Conservation (phyloP, 352 stramenopile species). For the Pythium periplocum region DNA sequence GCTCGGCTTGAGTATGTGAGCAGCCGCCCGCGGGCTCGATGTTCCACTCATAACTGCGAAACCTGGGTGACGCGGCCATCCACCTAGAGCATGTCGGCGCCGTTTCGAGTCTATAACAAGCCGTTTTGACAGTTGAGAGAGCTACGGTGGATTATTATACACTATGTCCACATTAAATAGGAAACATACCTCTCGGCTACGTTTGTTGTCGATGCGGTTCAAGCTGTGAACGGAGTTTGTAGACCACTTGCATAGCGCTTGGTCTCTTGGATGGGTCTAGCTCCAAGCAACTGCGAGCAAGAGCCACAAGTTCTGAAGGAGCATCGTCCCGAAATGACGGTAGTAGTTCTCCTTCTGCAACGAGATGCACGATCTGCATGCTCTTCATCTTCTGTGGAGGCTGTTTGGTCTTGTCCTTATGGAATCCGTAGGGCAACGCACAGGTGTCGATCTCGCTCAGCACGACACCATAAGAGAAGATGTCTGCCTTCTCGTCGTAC, state of each 20-base stretch:
- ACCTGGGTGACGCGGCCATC: too few species aligned
- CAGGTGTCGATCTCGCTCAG: conserved; percentile 76
- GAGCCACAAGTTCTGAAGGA: conserved; percentile 36
- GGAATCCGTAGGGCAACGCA: conserved; percentile 65
- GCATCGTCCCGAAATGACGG: conserved; percentile 69
- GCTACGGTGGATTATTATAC: too few species aligned
- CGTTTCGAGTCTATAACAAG: too few species aligned
- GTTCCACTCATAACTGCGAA: too few species aligned
- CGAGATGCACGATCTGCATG: conserved; percentile 81
- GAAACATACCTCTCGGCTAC: too few species aligned
- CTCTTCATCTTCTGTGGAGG: conserved; percentile 55
- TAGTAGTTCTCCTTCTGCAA: conserved; percentile 69
- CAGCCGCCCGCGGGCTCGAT: too few species aligned
- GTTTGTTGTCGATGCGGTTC: conserved; percentile 13
- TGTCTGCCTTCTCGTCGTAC: conserved; percentile 75
- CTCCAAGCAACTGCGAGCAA: conserved; percentile 57
- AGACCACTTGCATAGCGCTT: conserved; percentile 65
- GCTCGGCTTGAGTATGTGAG: too few species aligned
- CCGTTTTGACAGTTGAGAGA: too few species aligned
- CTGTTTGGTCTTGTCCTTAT: conserved; percentile 22
- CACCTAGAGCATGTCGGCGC: too few species aligned
- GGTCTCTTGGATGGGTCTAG: conserved; percentile 55
- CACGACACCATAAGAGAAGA: conserved; percentile 74
- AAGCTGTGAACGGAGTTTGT: conserved; percentile 51
- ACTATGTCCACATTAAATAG: too few species aligned